Percentiles rank a stretch among this genome's conserved stretches.
These are phyloP conservation scores for Alternaria sp. DNA, from an alignment of 2,329 filamentous ascomycete genomes.

Conservation along the genomic window DNA sequence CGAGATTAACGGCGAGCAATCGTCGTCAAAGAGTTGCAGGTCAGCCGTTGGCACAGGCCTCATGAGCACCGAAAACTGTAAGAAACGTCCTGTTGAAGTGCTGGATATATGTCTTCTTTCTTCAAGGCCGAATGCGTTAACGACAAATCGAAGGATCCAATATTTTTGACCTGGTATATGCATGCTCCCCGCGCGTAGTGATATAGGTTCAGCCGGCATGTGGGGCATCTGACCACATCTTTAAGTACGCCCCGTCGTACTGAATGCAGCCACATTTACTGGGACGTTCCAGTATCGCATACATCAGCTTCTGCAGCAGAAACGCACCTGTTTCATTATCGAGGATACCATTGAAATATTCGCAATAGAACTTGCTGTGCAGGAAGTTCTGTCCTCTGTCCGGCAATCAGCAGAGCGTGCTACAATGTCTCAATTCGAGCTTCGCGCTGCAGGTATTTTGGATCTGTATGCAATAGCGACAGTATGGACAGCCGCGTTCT, in stretches of 20 bases:
- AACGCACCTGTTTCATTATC: neutral
- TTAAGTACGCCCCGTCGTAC: neutral
- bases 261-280: neutral
- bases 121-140: neutral
- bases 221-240: neutral
- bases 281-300: no score
- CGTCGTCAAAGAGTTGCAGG: no score
- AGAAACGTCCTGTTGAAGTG: neutral
- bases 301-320: neutral
- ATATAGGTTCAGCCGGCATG: neutral
- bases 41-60: neutral
- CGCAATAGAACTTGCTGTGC: neutral
- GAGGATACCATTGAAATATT: neutral
- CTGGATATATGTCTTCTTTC: neutral
- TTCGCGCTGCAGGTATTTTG: conserved; percentile 24
- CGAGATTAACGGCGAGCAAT: no score
- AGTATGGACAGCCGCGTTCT: conserved; percentile 40
- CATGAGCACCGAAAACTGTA: neutral
- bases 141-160: neutral
- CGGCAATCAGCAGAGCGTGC: neutral
- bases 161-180: neutral
- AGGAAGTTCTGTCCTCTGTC: no score
- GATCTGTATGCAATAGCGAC: conserved; percentile 35
- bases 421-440: neutral
- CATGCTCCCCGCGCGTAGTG: neutral